A percentile compares a stretch with the other conserved stretches of the same genome.
Evolutionary conservation across 1,284 basidiomycete genomes (phyloP).

Genomic region (Pseudozyma pruni): DNA sequence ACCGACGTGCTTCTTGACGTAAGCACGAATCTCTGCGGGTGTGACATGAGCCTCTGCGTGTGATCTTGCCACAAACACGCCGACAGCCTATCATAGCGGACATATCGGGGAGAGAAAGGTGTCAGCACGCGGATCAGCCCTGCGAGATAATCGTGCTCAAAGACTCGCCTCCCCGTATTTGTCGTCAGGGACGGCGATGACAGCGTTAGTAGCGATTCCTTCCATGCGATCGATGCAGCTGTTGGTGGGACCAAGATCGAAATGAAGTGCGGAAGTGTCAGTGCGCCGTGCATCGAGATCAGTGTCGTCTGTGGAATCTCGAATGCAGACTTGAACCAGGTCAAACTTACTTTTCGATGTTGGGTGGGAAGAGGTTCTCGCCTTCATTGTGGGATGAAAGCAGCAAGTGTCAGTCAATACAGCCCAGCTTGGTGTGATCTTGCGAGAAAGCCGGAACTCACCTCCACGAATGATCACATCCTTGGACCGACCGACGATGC

Average conservation of each 20-base stretch:
- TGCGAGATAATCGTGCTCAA: too few species aligned
- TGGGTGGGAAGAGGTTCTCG: slow-evolving; percentile 77
- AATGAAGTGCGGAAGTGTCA: slow-evolving; percentile 17
- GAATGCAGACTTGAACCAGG: too few species aligned
- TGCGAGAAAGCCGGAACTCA: slow-evolving; percentile 72
- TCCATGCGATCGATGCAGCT: slow-evolving; percentile 74
- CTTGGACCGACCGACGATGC: slow-evolving; percentile 76
- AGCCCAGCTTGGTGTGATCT: background rate
- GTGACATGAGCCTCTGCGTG: slow-evolving; percentile 26
- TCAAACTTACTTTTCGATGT: slow-evolving; percentile 77
- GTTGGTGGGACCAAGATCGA: slow-evolving; percentile 2
- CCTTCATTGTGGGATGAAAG: slow-evolving; percentile 17
- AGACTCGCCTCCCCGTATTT: slow-evolving; percentile 63
- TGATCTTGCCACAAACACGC: slow-evolving; percentile 50
- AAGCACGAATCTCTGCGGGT: slow-evolving; percentile 71
- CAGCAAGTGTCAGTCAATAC: slow-evolving; percentile 5
- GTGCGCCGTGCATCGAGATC: too few species aligned
- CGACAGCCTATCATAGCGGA: slow-evolving; percentile 43
- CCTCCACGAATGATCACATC: slow-evolving; percentile 89
- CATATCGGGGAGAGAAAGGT: background rate
- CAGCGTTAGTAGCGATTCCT: slow-evolving; percentile 78
- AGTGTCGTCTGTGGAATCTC: too few species aligned
- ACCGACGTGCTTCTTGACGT: slow-evolving; percentile 52
- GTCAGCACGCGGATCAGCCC: slow-evolving; percentile 5
- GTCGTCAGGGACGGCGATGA: slow-evolving; percentile 77